phyloP scores from a whole-genome alignment of 2,329 filamentous ascomycete genomes.

The Cytospora schulzeri region DNA sequence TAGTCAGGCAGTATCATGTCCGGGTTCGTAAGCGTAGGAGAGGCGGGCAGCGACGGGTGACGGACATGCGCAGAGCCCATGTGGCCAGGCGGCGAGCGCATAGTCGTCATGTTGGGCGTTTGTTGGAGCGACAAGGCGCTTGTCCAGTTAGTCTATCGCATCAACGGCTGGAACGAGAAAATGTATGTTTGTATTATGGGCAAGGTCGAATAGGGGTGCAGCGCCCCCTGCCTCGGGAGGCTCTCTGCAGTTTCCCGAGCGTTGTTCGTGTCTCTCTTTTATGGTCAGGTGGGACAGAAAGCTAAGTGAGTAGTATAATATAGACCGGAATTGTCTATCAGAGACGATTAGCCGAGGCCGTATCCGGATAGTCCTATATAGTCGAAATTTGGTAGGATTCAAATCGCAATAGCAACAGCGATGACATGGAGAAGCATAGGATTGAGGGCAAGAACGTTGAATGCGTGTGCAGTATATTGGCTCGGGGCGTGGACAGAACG shows the following conservation, averaged over 20 bases:
- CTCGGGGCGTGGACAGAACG: neutral
- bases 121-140: constrained; percentile 5
- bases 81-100: constrained; percentile 34
- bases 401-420: neutral
- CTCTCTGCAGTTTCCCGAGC: constrained; percentile 13
- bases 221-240: constrained; percentile 19
- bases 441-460: neutral
- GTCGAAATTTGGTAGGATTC: neutral
- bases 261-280: constrained; percentile 10
- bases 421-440: neutral
- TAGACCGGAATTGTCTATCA: neutral
- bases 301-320: neutral
- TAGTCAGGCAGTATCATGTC: constrained; percentile 91
- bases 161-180: neutral
- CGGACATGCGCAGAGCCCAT: constrained; percentile 37
- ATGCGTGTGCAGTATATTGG: neutral
- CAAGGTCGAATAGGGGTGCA: constrained; percentile 3
- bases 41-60: constrained; percentile 61
- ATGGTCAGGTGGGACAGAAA: neutral
- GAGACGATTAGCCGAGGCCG: constrained; percentile 2
- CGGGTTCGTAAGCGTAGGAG: constrained; percentile 87
- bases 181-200: neutral
- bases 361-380: neutral
- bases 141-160: constrained; percentile 5
- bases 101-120: constrained; percentile 30